Conservation (phyloP, 371 early-diverging fungal genomes). For the Coemansia sp. region DNA sequence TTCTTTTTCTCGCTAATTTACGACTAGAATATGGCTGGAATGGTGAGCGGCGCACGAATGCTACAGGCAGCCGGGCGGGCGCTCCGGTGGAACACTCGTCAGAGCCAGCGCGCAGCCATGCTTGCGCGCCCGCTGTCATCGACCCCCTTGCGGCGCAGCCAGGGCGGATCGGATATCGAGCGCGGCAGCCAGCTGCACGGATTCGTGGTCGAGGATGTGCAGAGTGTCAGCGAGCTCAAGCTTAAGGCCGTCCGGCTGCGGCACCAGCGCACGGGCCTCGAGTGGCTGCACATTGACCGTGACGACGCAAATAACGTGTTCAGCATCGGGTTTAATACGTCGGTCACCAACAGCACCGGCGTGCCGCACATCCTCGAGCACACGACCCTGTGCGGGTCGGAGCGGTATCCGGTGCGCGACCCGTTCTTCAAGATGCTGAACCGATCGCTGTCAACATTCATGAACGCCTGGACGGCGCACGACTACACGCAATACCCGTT, state of each 20-base stretch:
- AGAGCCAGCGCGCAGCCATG: background rate
- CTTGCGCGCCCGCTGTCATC: background rate
- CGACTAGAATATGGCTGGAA: background rate
- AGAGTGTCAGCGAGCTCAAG: slow-evolving; percentile 41
- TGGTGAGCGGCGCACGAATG: slow-evolving; percentile 9
- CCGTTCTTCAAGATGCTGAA: slow-evolving; percentile 98
- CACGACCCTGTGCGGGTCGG: slow-evolving; percentile 88
- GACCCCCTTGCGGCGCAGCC: background rate
- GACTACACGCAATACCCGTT: slow-evolving; percentile 95
- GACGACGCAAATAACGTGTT: slow-evolving; percentile 92
- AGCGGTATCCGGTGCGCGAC: slow-evolving; percentile 88
- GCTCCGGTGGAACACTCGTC: background rate
- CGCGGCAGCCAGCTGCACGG: slow-evolving; percentile 30
- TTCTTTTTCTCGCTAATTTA: too few species aligned
- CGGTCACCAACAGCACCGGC: slow-evolving; percentile 80
- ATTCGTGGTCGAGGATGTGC: slow-evolving; percentile 34
- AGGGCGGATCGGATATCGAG: background rate
- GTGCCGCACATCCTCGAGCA: slow-evolving; percentile 97
- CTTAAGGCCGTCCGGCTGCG: slow-evolving; percentile 47
- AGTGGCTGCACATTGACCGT: slow-evolving; percentile 82
- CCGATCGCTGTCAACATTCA: slow-evolving; percentile 92
- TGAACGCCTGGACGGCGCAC: slow-evolving; percentile 94
- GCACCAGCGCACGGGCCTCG: slow-evolving; percentile 81
- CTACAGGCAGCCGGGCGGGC: slow-evolving; percentile 1
- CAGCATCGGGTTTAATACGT: slow-evolving; percentile 88